Evolutionary conservation across 2,329 filamentous ascomycete species (phyloP), one percentile per base, ranked within the genome.

Genomic region (Trichoderma cornu-damae): DNA sequence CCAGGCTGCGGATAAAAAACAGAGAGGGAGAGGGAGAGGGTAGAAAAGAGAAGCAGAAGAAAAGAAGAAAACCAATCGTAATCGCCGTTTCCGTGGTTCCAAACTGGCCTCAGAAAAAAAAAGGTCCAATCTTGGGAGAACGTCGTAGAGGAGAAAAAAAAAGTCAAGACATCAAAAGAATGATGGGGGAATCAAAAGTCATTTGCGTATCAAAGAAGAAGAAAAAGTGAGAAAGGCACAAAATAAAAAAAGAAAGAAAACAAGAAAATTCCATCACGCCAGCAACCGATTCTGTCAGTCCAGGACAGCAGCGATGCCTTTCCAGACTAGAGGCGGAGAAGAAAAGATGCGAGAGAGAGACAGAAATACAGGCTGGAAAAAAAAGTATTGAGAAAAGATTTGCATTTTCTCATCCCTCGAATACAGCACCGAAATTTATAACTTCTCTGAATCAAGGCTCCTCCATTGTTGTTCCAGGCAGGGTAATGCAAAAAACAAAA

Each of bases 141-240:
- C 11, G 35, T 35, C 46, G 16, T 26, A 56, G 16, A 37, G 43
- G 35, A 51, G 26, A 24, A 61, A 64, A 59, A n/a, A n/a, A n/a
- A n/a, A n/a, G n/a, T n/a, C n/a, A n/a, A 61, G 46, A 65, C 62
- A 57, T 59, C 62, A 43, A 63, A 64, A 55, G 59, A 67, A 63
- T 56, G 57, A 38, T 42, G 44, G 54, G 54, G 54, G 54, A 57
- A 57, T 57, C 54, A 57, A 57, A 47, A 34, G 60, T 60, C 48
- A 48, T 52, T 51, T 47, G 37, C 52, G n/a, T 24, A 48, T 48
- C 43, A 40, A 37, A 22, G 32, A 22, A 49, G 28, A 54, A 54
- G 47, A 58, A 26, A 42, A n/a, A n/a, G n/a, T n/a, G 2, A 6
- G n/a, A n/a, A n/a, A n/a, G n/a, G n/a, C n/a, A n/a, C n/a, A 34